These are phyloP conservation scores for Hymenoscyphus infarciens DNA, from an alignment of 2,329 filamentous ascomycete species.

Conservation along the genomic window DNA sequence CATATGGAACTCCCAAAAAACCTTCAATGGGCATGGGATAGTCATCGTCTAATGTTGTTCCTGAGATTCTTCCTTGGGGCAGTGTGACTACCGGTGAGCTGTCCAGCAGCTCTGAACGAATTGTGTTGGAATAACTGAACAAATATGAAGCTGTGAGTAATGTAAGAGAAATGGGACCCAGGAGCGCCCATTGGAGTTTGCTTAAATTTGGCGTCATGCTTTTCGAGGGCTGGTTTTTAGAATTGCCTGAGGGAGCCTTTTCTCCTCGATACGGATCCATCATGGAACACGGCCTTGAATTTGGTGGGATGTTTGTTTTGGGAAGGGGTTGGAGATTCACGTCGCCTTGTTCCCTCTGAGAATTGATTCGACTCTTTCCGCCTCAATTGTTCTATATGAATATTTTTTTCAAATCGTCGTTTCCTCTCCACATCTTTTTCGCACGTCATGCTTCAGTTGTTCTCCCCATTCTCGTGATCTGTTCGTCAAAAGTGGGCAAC, in stretches of 20 bases:
- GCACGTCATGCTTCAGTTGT: not conserved
- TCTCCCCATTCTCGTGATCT: not conserved
- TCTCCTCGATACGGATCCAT: not conserved
- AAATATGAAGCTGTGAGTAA: not conserved
- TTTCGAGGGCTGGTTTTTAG: not conserved
- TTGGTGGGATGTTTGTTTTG: not conserved
- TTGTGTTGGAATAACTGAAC: not conserved
- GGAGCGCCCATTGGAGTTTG: not conserved
- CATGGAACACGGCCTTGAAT: too few species aligned
- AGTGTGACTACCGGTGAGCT: not conserved
- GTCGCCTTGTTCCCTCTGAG: not conserved
- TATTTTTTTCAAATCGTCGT: not conserved
- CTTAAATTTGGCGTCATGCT: not conserved
- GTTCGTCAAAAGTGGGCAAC: not conserved
- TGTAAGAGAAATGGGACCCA: not conserved
- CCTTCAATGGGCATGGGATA: constrained; percentile 37
- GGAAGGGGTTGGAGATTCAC: not conserved
- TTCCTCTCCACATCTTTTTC: not conserved
- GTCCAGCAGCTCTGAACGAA: not conserved
- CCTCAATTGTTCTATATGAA: not conserved
- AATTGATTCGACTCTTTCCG: not conserved
- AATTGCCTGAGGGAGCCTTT: not conserved
- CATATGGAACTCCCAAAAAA: constrained; percentile 48
- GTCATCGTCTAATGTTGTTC: constrained; percentile 26
- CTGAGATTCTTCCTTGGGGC: constrained; percentile 34